Evolutionary conservation across 1,284 basidiomycete genomes (phyloP).

Genomic region (Spongiforma sp.): DNA sequence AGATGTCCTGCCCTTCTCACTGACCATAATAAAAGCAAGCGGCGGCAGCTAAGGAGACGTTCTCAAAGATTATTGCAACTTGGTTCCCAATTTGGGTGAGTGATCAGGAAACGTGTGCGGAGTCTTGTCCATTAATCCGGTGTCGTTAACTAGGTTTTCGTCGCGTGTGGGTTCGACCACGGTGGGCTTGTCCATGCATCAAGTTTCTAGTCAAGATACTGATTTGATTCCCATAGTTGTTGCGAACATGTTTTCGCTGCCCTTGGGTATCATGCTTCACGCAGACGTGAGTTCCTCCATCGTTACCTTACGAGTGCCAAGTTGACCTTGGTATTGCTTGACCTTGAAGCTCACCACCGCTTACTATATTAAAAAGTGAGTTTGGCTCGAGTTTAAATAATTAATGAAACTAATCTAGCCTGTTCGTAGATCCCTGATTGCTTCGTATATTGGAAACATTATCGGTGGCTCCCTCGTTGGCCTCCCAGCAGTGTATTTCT

Average conservation of each 20-base stretch:
- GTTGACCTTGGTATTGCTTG: slow-evolving; percentile 11
- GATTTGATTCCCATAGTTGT: slow-evolving; percentile 47
- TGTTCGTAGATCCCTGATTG: slow-evolving; percentile 61
- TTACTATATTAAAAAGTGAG: slow-evolving; percentile 72
- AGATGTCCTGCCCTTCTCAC: background rate
- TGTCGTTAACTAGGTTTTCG: slow-evolving; percentile 59
- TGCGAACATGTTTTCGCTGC: slow-evolving; percentile 79
- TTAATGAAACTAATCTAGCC: background rate
- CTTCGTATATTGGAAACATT: slow-evolving; percentile 71
- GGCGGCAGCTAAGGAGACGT: slow-evolving; percentile 70
- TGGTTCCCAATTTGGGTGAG: slow-evolving; percentile 81
- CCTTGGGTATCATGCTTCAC: slow-evolving; percentile 75
- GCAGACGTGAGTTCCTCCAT: slow-evolving; percentile 52
- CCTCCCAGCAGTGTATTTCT: slow-evolving; percentile 65
- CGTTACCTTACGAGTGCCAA: background rate
- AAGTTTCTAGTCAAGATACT: background rate
- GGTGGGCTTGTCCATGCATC: slow-evolving; percentile 44
- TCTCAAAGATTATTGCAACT: slow-evolving; percentile 74
- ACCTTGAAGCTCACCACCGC: slow-evolving; percentile 55
- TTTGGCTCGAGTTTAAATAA: background rate
- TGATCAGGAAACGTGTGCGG: background rate
- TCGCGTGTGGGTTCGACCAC: slow-evolving; percentile 75
- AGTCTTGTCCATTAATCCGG: slow-evolving; percentile 1
- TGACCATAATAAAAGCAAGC: slow-evolving; percentile 58
- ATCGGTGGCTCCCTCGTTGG: slow-evolving; percentile 70